phyloP scores from a whole-genome alignment of 805 yeast genomes.

The Brettanomyces sp. region DNA sequence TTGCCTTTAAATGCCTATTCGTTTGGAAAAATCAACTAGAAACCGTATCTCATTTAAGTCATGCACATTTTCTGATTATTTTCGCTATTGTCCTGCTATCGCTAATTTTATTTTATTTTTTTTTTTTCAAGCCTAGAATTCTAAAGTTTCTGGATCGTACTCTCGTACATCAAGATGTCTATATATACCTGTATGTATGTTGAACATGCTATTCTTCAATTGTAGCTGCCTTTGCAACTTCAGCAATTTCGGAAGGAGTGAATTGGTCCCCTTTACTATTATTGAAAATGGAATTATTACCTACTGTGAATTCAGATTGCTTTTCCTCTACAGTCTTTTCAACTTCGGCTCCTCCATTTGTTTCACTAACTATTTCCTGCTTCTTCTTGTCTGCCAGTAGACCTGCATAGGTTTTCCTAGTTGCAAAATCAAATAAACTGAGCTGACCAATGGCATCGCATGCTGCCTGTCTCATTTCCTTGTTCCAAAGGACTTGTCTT shows the following conservation, averaged over 20 bases:
- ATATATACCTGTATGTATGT: too few relatives aligned
- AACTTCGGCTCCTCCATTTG: background rate
- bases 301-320: background rate
- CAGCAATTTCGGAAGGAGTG: constrained; percentile 18
- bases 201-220: constrained; percentile 6
- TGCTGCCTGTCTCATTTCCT: constrained; percentile 35
- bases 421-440: constrained; percentile 34
- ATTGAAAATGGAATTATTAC: too few relatives aligned
- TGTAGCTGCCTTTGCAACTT: constrained; percentile 26
- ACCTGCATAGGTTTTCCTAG: constrained; percentile 31
- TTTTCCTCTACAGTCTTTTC: constrained; percentile 1
- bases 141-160: too few relatives aligned
- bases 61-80: too few relatives aligned
- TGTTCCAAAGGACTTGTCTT: constrained; percentile 33
- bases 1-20: too few relatives aligned
- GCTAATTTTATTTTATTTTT: too few relatives aligned
- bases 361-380: constrained; percentile 2
- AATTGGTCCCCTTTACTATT: background rate
- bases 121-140: too few relatives aligned
- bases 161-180: too few relatives aligned
- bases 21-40: too few relatives aligned
- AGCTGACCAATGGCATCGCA: constrained; percentile 32
- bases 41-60: too few relatives aligned
- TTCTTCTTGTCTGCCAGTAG: constrained; percentile 15
- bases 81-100: too few relatives aligned